phyloP scores from a whole-genome alignment of 2,329 filamentous ascomycete genomes.

The Phaeophleospora eucalypticola region DNA sequence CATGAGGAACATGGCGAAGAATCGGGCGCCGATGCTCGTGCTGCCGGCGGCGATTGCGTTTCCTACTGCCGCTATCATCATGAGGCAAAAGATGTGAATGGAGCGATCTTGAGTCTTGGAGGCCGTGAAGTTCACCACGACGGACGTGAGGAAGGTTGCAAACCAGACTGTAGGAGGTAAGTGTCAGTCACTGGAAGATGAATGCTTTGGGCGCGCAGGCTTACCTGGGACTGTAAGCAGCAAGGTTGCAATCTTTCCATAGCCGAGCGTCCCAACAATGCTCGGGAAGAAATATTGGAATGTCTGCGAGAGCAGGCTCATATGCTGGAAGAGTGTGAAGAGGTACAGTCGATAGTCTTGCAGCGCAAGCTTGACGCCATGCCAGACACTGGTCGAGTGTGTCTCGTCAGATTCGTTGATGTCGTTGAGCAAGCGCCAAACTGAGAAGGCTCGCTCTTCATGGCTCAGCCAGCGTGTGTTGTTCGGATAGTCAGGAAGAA shows the following conservation, averaged over 20 bases:
- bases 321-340: slow-evolving; percentile 53
- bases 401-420: slow-evolving; percentile 43
- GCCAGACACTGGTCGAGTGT: slow-evolving; percentile 37
- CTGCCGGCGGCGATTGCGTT: too few species aligned
- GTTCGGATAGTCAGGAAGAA: slow-evolving; percentile 49
- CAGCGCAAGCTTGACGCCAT: slow-evolving; percentile 48
- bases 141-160: too few species aligned
- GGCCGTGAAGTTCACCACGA: too few species aligned
- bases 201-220: too few species aligned
- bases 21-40: too few species aligned
- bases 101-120: too few species aligned
- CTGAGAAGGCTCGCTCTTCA: slow-evolving; percentile 52
- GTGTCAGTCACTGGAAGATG: too few species aligned
- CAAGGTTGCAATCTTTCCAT: slow-evolving; percentile 51
- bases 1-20: too few species aligned
- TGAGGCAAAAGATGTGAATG: too few species aligned
- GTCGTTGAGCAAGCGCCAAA: slow-evolving; percentile 50
- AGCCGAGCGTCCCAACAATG: slow-evolving; percentile 59
- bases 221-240: slow-evolving; percentile 47
- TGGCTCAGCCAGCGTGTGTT: slow-evolving; percentile 51
- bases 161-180: too few species aligned
- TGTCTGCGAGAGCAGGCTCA: slow-evolving; percentile 50
- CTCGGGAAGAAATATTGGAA: slow-evolving; percentile 65
- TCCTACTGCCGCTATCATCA: too few species aligned
- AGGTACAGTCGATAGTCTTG: slow-evolving; percentile 50